Evolutionary conservation across 495 filamentous ascomycete species (phyloP).

Genomic region (Tuber brumale): DNA sequence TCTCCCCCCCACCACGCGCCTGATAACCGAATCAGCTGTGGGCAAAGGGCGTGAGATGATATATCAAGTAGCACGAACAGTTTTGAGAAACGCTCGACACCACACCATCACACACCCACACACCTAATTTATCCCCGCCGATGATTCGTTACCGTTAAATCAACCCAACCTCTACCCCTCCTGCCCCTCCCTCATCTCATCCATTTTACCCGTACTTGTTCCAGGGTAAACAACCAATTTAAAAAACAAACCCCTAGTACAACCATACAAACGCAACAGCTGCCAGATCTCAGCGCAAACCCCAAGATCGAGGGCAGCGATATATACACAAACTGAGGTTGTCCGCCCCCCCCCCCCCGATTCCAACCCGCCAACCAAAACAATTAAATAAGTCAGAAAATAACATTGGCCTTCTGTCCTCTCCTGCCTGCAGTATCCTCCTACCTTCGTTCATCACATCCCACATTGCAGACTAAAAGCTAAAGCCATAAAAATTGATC

Average conservation of each 20-base stretch:
- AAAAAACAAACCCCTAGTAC: not conserved
- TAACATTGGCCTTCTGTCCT: not conserved
- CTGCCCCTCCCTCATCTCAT: conserved; percentile 5
- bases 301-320: not conserved
- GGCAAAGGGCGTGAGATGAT: not conserved
- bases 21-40: not conserved
- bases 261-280: not conserved
- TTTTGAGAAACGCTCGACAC: not conserved
- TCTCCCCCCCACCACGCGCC: not conserved
- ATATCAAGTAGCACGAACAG: not conserved
- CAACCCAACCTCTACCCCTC: conserved; percentile 1
- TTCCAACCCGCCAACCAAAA: not conserved
- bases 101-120: conserved; percentile 2
- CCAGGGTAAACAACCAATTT: conserved; percentile 1
- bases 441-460: not conserved
- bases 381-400: not conserved
- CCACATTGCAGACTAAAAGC: not conserved
- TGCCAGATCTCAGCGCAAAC: conserved; percentile 2
- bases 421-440: not conserved
- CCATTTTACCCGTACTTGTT: conserved; percentile 2
- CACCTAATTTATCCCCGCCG: not conserved
- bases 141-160: conserved; percentile 6
- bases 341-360: not conserved
- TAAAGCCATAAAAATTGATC: not conserved
- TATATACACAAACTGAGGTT: conserved; percentile 4